These are phyloP conservation scores for Dothidotthia symphoricarpi DNA, from an alignment of 2,329 filamentous ascomycete genomes.

Conservation along the genomic window DNA sequence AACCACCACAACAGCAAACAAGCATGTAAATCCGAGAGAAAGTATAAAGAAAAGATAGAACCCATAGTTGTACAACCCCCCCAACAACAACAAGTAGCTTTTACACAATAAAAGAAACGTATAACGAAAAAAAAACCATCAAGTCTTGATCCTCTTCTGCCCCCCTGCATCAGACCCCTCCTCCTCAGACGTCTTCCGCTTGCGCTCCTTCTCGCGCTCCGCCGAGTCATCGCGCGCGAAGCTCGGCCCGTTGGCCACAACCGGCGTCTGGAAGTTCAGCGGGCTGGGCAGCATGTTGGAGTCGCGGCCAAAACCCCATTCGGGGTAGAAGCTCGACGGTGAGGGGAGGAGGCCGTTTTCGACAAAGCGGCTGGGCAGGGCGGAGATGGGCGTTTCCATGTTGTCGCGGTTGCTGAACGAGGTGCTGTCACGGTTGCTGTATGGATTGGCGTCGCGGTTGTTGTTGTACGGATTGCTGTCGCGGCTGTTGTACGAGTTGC, in stretches of 20 bases:
- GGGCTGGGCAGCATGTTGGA: constrained; percentile 89
- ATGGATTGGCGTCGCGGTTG: constrained; percentile 38
- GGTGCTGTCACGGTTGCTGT: constrained; percentile 29
- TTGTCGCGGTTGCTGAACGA: constrained; percentile 23
- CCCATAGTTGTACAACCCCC: too few species aligned
- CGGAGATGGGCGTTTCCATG: constrained; percentile 83
- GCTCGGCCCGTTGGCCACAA: constrained; percentile 45
- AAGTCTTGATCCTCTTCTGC: constrained; percentile 41
- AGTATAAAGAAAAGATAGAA: too few species aligned
- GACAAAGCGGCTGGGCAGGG: constrained; percentile 87
- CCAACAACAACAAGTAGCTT: too few species aligned
- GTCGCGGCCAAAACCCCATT: constrained; percentile 79
- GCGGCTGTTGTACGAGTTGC: constrained; percentile 41
- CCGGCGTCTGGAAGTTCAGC: constrained; percentile 85
- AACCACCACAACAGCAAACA: neutral
- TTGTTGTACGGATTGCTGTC: constrained; percentile 1
- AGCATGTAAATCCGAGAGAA: neutral
- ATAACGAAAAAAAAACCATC: neutral
- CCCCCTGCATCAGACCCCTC: constrained; percentile 19
- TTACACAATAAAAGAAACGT: too few species aligned
- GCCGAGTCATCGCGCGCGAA: constrained; percentile 46
- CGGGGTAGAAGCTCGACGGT: constrained; percentile 87
- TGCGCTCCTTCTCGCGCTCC: constrained; percentile 32
- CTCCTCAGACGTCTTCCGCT: constrained; percentile 42
- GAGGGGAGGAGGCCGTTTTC: constrained; percentile 84